These are phyloP conservation scores for Leccinum rimulosum DNA, from an alignment of 768 basidiomycete genomes.

Conservation along the genomic window DNA sequence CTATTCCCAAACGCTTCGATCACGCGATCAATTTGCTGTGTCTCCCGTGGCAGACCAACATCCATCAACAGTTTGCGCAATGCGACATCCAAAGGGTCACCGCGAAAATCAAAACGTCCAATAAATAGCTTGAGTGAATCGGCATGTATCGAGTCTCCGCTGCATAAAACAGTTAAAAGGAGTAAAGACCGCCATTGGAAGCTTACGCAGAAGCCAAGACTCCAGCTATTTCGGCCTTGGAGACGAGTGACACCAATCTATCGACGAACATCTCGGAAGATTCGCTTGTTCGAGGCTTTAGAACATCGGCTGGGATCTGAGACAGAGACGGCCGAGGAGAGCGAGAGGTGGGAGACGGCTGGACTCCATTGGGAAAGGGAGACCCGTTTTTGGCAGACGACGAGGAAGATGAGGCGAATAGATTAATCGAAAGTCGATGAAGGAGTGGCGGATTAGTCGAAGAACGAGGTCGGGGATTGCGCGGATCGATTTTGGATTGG, in stretches of 20 bases:
- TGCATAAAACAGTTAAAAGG: slow-evolving; percentile 31
- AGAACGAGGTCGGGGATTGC: slow-evolving; percentile 43
- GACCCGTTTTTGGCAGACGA: slow-evolving; percentile 23
- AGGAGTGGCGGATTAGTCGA: slow-evolving; percentile 69
- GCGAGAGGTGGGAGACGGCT: slow-evolving; percentile 29
- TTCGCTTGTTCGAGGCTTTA: slow-evolving; percentile 61
- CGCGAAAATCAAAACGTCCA: slow-evolving; percentile 69
- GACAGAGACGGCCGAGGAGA: slow-evolving; percentile 47
- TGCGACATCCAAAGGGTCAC: slow-evolving; percentile 88
- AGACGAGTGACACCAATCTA: slow-evolving; percentile 61
- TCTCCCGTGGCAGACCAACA: slow-evolving; percentile 88
- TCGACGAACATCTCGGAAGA: slow-evolving; percentile 67
- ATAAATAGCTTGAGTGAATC: slow-evolving; percentile 73
- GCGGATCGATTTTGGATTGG: slow-evolving; percentile 26
- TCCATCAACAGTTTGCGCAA: slow-evolving; percentile 89
- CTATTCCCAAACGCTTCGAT: slow-evolving; percentile 91
- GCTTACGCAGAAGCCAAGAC: slow-evolving; percentile 78
- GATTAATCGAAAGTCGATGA: slow-evolving; percentile 65
- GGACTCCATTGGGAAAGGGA: slow-evolving; percentile 8
- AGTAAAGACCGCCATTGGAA: slow-evolving; percentile 3
- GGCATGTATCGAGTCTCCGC: slow-evolving; percentile 68
- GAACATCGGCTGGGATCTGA: slow-evolving; percentile 43
- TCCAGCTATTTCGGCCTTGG: slow-evolving; percentile 75
- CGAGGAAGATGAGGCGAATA: slow-evolving; percentile 51
- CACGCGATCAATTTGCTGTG: slow-evolving; percentile 97